Base-by-base conservation (phyloP, 1,284 basidiomycete species). In the Heterobasidion parviporum region DNA sequence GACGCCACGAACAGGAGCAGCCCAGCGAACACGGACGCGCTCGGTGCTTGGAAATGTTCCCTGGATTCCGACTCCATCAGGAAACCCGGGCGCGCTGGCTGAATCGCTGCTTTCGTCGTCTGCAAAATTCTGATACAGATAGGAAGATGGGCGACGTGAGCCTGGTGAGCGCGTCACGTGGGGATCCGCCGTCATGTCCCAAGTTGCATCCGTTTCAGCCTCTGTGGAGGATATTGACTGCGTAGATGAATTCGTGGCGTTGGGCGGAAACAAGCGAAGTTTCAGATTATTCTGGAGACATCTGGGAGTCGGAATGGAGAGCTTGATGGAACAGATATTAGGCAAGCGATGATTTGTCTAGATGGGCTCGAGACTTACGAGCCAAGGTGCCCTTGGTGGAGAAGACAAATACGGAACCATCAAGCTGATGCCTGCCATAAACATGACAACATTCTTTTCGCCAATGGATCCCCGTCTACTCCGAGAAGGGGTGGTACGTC, bases 91-190 rank as follows among this genome's bases (percentile, higher is more conserved):
- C 18, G 78, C 71, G 32, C 70, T 73, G 2, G 84, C 83, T 1
- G 85, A 83, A 64, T 89, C 88, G 44, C 85, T 88, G 2, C 85
- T 85, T 64, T 91, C 89, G 62, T 91, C 89, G 59, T 91, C 88
- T 1, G 88, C 88, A 65, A 88, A 83, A 61, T 85, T 76, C 53
- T 75, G 80, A 63, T 83, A 82, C 3, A 84, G 82, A 53, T 76
- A 76, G 1, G 78, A 70, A 36, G 86, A 80, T 9, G 76, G 72
- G 32, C 73, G 69, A 45, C 78, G 77, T 38, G 71, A 64, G 1
- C 75, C 70, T n/a, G 72, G 58, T 45, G 65, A 72, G 20, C 83
- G 82, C 8, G 85, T 81, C 53, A 91, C 87, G 64, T 80, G 80
- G 7, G 89, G 89, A 50, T 90, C 88, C 0, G 85, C 85, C 0